Base-by-base conservation (phyloP, 768 basidiomycete species). In the Pisolithus marmoratus region DNA sequence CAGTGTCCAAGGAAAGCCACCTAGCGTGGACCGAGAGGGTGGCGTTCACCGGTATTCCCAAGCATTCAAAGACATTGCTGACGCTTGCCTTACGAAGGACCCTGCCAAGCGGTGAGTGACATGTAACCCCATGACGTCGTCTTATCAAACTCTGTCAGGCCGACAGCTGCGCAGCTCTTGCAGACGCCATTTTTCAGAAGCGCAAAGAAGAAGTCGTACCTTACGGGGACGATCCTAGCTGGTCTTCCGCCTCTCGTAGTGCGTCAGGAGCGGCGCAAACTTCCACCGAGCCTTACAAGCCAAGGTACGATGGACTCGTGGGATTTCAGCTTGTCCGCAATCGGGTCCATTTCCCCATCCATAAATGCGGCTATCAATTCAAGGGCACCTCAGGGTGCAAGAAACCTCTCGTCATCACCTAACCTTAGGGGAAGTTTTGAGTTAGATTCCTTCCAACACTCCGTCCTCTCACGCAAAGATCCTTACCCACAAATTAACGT, bases 11-110 rank as follows among this genome's bases (percentile, higher is more conserved):
- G 85, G 89, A 53, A 84, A 78, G 2, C 76, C 92, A 4, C 94
- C 94, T 1, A 82, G 79, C 11, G 74, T 96, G 38, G 81, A 90
- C 59, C 78, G 89, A 15, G 78, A 84, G 46, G 79, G 81, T 15
- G 90, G 88, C 17, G 70, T 75, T 20, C 74, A 84, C 67, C 85
- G 82, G 56, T 95, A 91, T 64, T 87, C 87, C 24, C 83, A 83
- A 49, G 77, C 79, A 1, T 90, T 95, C 71, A 85, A 88, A 55
- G 91, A 94, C 51, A 76, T 94, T 46, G 76, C 96, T 15, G 87
- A 87, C 46, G 77, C 78, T 12, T 96, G 94, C 64, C 77, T 97
- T 43, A 72, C 76, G 51, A 95, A 95, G 66, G 90, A 96, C 63
- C 92, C 94, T 5, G 73, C 79, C 7, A 77, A 82, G 61, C 79